These are phyloP conservation scores for Colletotrichum endophyticum DNA, from an alignment of 2,329 filamentous ascomycete genomes.

Conservation along the genomic window DNA sequence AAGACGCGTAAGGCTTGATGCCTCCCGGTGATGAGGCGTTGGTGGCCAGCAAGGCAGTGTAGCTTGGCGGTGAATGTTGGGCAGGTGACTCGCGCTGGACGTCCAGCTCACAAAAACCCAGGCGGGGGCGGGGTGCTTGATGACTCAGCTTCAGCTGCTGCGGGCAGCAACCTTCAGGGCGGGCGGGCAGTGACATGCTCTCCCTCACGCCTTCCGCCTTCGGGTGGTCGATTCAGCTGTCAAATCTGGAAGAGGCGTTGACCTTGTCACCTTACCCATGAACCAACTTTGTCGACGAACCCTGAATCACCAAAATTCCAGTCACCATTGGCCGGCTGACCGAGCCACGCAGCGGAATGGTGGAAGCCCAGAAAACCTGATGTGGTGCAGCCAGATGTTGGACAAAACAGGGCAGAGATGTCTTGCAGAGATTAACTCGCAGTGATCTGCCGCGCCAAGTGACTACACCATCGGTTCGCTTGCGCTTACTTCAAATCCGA, in stretches of 20 bases:
- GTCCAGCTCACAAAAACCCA: background rate
- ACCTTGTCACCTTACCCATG: constrained; percentile 9
- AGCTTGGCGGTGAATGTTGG: background rate
- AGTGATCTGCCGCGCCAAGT: constrained; percentile 15
- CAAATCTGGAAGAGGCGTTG: background rate
- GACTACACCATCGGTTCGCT: background rate
- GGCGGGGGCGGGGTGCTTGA: background rate
- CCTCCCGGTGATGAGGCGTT: background rate
- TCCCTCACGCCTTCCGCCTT: background rate
- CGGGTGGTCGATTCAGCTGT: background rate
- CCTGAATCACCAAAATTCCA: background rate
- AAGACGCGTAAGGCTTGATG: constrained; percentile 17
- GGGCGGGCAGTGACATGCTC: background rate
- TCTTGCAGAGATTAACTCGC: constrained; percentile 2
- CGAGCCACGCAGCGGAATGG: background rate
- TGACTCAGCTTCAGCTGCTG: constrained; percentile 1
- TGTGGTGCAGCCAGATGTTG: background rate
- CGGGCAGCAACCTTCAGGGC: background rate
- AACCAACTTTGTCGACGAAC: background rate
- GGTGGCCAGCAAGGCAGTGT: background rate
- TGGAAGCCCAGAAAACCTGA: background rate
- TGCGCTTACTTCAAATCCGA: background rate
- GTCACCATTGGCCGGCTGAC: background rate
- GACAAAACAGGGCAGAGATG: constrained; percentile 1
- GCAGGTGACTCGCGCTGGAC: background rate